Base-by-base conservation (phyloP, 805 yeast species). In the Pichia cephalocereana region DNA sequence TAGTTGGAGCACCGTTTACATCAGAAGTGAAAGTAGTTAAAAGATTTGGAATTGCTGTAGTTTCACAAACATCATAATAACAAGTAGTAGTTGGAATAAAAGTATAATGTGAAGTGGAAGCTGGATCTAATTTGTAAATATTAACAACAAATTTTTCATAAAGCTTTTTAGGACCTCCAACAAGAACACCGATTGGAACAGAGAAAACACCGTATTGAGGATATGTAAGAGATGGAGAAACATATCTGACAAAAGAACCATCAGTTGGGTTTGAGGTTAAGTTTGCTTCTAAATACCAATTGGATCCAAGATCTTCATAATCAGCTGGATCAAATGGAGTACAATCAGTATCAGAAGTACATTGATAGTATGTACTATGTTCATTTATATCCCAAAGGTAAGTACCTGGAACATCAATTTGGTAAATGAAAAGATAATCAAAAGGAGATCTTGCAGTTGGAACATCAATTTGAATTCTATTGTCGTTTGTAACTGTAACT, bases 391-490 rank as follows among this genome's bases (percentile, higher is more conserved):
- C 48, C 54, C 54, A 52, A 37, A 48, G 40, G 42, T 38, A 46
- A n/a, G 36, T 12, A 11, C 34, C 26, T 3, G n/a, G 14, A 4
- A 14, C 9, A 15, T 44, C 40, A 27, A 27, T 32, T 36, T 49
- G 52, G 26, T 39, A 32, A 23, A 53, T 19, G 4, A 18, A 26
- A 31, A 51, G 23, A 7, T 34, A 32, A 10, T 46, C 11, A 41
- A 40, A 50, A 7, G 49, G 40, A 18, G 42, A 47, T 18, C 34
- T 12, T 27, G 47, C 34, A 5, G 43, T 34, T 23, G 60, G 60
- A 31, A 57, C 34, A 31, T 49, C 52, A 44, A 55, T 40, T 19
- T 41, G 44, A 23, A 52, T 37, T 34, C 41, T 44, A 6, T 48
- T 15, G 27, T 40, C 48, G 41, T 40, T 40, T 2, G 44, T 38